Evolutionary conservation across 306 rosid species (phyloP), one percentile per base, ranked within the genome.

Genomic region (Ziziphus jujuba): DNA sequence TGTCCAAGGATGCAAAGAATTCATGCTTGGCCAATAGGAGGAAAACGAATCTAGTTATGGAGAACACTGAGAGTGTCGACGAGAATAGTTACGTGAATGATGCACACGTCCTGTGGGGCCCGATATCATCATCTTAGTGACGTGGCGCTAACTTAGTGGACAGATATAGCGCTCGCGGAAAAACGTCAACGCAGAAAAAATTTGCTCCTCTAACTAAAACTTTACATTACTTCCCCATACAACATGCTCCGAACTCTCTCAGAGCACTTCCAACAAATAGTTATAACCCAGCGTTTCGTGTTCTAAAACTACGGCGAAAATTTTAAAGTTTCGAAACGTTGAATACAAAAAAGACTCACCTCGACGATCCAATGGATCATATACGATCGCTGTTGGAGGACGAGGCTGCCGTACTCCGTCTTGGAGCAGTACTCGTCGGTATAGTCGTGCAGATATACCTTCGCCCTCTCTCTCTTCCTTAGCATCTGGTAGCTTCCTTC

Each of bases 331-430:
- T 44, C n/a, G 35, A 50, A 73, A 6, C 34, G 53, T 33, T 40
- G 58, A 13, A 13, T 10, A 62, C n/a, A 2, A 21, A 33, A 2
- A 21, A 33, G 61, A 84, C 65, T 74, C 45, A 89, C 88, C 88
- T 88, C 90, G 79, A 85, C 61, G 21, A 93, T 90, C 98, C 99
- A 93, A 47, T 79, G 87, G 75, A 88, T 69, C 89, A 88, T 90
- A 34, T 74, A 72, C 24, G 76, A 77, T 65, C 99, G 87, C 78
- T 81, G 86, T 59, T 83, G 87, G 67, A 84, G 84, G 63, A 90
- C 81, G 9, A 85, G 84, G 53, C 79, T 73, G 45, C 91, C 87
- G 59, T 71, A 71, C 31, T 88, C 80, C 59, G 87, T 72, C 48
- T 79, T 43, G 67, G 86, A 79, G 50, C 73, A 69, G 81, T 83